phyloP scores from a whole-genome alignment of 164 flowering plant species.

The grape (Vitis vinifera) region DNA sequence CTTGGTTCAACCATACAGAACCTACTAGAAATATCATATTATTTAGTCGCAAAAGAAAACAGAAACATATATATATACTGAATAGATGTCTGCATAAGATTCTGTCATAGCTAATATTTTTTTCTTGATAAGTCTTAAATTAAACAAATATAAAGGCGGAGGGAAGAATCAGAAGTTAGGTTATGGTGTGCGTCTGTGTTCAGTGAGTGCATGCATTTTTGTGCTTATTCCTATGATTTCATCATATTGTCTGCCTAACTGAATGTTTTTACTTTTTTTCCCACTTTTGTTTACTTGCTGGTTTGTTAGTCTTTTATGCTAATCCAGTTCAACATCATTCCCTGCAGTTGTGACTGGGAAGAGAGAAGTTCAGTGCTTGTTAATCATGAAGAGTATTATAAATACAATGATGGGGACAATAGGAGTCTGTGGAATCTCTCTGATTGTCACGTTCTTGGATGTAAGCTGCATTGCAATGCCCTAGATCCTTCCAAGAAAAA shows the following conservation, averaged over 20 bases:
- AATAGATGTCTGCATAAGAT: no score
- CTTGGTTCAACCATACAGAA: no score
- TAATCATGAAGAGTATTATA: conserved; percentile 12
- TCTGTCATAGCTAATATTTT: no score
- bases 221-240: background rate
- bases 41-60: no score
- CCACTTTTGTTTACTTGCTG: background rate
- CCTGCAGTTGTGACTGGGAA: conserved; percentile 85
- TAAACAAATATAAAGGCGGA: background rate
- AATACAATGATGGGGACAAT: conserved; percentile 12
- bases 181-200: background rate
- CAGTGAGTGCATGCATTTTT: background rate
- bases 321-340: conserved; percentile 5
- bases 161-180: background rate
- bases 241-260: background rate
- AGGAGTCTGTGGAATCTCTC: conserved; percentile 51
- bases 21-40: no score
- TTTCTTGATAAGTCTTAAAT: no score
- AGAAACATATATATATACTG: no score
- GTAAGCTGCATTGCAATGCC: conserved; percentile 48
- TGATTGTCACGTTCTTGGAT: conserved; percentile 82
- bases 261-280: background rate
- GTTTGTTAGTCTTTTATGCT: conserved; percentile 3
- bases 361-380: conserved; percentile 47
- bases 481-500: conserved; percentile 43